phyloP scores from a whole-genome alignment of 768 basidiomycete species.

The Boletus subcaerulescens region DNA sequence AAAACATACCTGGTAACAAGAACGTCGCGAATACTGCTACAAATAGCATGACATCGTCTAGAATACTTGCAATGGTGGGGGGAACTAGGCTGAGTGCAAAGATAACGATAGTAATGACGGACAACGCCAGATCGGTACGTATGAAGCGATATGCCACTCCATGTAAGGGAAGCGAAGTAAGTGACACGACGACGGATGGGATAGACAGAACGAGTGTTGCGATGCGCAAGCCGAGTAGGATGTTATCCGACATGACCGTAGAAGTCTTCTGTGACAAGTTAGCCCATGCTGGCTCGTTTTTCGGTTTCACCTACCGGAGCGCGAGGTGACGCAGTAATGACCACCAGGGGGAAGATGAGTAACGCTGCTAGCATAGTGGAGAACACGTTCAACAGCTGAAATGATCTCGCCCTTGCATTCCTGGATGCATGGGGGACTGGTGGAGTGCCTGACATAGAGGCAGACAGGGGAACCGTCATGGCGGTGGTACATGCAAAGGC shows the following conservation, averaged over 20 bases:
- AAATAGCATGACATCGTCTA: constrained; percentile 50
- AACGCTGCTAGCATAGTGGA: constrained; percentile 48
- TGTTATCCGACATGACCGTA: not conserved
- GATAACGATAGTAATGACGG: constrained; percentile 40
- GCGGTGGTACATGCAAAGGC: constrained; percentile 67
- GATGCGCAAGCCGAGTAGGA: constrained; percentile 41
- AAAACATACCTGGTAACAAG: constrained; percentile 52
- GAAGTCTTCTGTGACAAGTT: constrained; percentile 11
- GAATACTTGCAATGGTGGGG: constrained; percentile 31
- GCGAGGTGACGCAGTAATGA: constrained; percentile 49
- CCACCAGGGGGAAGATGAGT: constrained; percentile 55
- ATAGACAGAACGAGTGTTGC: constrained; percentile 55
- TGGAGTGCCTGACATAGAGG: constrained; percentile 45
- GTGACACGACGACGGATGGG: constrained; percentile 56
- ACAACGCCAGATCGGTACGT: constrained; percentile 46
- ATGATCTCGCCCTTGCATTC: constrained; percentile 50
- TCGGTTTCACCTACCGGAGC: constrained; percentile 34
- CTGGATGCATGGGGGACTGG: constrained; percentile 29
- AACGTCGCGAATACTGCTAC: constrained; percentile 56
- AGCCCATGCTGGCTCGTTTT: constrained; percentile 24
- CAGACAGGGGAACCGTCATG: constrained; percentile 63
- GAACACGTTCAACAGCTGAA: constrained; percentile 51
- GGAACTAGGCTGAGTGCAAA: constrained; percentile 47
- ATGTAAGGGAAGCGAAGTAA: constrained; percentile 51
- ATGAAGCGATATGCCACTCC: constrained; percentile 37